Percentiles rank a stretch among this genome's conserved stretches.
Evolutionary conservation across 1,139 yeast genomes (phyloP).

Genomic region (Hemisphaericaspora xylofermentans): DNA sequence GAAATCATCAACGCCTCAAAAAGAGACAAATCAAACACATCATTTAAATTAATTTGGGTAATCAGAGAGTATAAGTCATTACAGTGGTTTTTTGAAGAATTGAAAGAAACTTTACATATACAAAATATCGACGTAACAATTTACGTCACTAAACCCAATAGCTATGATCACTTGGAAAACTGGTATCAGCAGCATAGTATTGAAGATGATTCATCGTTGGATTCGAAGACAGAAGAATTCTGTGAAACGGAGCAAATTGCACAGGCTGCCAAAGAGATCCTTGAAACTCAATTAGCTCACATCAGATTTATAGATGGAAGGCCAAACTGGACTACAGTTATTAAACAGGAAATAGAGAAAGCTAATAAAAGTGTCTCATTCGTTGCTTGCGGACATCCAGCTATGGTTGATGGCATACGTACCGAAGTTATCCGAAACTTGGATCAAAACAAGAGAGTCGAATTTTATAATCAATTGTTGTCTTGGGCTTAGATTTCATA

Average conservation of each 20-base stretch:
- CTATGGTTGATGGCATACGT: constrained; percentile 34
- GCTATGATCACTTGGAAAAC: neutral
- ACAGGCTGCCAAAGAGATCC: constrained; percentile 8
- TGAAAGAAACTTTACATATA: constrained; percentile 25
- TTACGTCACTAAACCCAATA: constrained; percentile 19
- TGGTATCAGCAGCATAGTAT: neutral
- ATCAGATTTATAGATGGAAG: constrained; percentile 28
- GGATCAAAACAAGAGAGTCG: constrained; percentile 22
- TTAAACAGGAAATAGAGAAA: constrained; percentile 22
- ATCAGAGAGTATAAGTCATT: constrained; percentile 41
- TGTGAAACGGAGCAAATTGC: constrained; percentile 3
- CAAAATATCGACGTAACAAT: constrained; percentile 26
- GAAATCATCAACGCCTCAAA: constrained; percentile 21
- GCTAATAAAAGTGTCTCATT: constrained; percentile 31
- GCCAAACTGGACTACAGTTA: constrained; percentile 24
- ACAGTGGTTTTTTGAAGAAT: constrained; percentile 48
- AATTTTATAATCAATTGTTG: constrained; percentile 26
- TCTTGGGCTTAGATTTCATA: constrained; percentile 8
- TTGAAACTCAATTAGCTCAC: constrained; percentile 19
- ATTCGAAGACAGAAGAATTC: neutral
- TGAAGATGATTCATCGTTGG: constrained; percentile 5
- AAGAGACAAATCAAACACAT: constrained; percentile 9
- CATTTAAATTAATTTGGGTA: constrained; percentile 38
- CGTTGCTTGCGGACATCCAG: constrained; percentile 38
- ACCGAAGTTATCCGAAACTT: constrained; percentile 23